phyloP scores from a whole-genome alignment of 495 filamentous ascomycete genomes.

The Aspergillus sclerotiicarbonarius region DNA sequence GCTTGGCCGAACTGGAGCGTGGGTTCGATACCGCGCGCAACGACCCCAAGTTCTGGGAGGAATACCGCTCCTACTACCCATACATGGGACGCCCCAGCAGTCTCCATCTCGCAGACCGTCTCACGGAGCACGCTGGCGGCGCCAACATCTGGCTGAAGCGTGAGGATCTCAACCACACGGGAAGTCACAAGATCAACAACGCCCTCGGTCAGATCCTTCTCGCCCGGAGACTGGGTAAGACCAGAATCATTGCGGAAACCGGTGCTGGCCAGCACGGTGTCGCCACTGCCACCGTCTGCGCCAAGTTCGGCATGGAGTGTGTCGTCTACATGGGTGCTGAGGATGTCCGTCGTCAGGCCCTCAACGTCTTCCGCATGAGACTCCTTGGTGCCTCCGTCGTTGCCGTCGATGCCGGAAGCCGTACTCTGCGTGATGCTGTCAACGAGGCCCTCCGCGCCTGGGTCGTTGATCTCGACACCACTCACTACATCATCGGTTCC shows the following conservation, averaged over 20 bases:
- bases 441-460: constrained; percentile 91
- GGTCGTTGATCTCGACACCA: constrained; percentile 85
- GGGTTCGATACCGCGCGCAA: constrained; percentile 77
- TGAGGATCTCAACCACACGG: constrained; percentile 87
- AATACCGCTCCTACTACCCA: constrained; percentile 83
- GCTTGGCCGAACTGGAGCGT: constrained; percentile 73
- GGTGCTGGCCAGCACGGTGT: constrained; percentile 97
- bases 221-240: constrained; percentile 82
- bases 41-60: constrained; percentile 85
- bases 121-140: constrained; percentile 74
- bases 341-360: constrained; percentile 89
- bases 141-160: constrained; percentile 96
- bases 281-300: constrained; percentile 91
- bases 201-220: constrained; percentile 87
- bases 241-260: constrained; percentile 94
- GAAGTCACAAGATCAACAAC: constrained; percentile 96
- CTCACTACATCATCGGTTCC: constrained; percentile 95
- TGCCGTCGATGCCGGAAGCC: constrained; percentile 80
- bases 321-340: constrained; percentile 96
- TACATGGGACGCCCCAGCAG: constrained; percentile 87
- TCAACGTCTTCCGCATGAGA: constrained; percentile 96
- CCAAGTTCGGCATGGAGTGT: constrained; percentile 94
- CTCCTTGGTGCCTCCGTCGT: constrained; percentile 87
- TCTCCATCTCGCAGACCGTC: constrained; percentile 75
- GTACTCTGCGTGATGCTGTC: constrained; percentile 87